phyloP scores from a whole-genome alignment of 1,284 basidiomycete species.

The Coniophora puteana region DNA sequence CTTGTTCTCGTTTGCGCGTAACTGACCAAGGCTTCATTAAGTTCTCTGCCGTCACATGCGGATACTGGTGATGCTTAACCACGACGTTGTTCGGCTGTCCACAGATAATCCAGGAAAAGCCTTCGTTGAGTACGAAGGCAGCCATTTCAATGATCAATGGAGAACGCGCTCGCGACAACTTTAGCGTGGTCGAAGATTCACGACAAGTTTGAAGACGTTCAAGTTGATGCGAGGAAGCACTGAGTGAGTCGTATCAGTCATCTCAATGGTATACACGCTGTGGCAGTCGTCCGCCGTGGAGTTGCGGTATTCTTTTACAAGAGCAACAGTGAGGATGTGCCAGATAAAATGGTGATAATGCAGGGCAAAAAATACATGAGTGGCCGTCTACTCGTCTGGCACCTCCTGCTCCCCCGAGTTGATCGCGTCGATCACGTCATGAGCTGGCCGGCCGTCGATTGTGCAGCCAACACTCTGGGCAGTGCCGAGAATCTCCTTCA shows the following conservation, averaged over 20 bases:
- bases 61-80: slow-evolving; percentile 31
- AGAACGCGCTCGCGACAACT: too few relatives aligned
- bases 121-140: slow-evolving; percentile 40
- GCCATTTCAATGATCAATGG: too few relatives aligned
- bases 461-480: slow-evolving; percentile 97
- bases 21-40: too few relatives aligned
- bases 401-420: slow-evolving; percentile 94
- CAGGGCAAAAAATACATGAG: slow-evolving; percentile 18
- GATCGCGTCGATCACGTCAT: slow-evolving; percentile 96
- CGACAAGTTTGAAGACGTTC: too few relatives aligned
- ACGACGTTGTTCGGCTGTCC: slow-evolving; percentile 20
- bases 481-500: slow-evolving; percentile 94
- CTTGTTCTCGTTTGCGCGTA: too few relatives aligned
- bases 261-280: too few relatives aligned
- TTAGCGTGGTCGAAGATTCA: too few relatives aligned
- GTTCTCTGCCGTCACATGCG: slow-evolving; percentile 35
- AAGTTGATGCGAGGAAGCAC: too few relatives aligned
- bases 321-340: not conserved
- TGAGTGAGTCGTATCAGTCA: too few relatives aligned
- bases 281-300: too few relatives aligned
- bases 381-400: slow-evolving; percentile 78
- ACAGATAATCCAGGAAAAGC: slow-evolving; percentile 25
- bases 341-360: slow-evolving; percentile 10
- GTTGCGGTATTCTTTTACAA: too few relatives aligned
- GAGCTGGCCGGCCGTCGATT: slow-evolving; percentile 90